Evolutionary conservation across 2,329 filamentous ascomycete genomes (phyloP), one percentile per base, ranked within the genome.

Genomic region (Pseudohalonectria lignicola): DNA sequence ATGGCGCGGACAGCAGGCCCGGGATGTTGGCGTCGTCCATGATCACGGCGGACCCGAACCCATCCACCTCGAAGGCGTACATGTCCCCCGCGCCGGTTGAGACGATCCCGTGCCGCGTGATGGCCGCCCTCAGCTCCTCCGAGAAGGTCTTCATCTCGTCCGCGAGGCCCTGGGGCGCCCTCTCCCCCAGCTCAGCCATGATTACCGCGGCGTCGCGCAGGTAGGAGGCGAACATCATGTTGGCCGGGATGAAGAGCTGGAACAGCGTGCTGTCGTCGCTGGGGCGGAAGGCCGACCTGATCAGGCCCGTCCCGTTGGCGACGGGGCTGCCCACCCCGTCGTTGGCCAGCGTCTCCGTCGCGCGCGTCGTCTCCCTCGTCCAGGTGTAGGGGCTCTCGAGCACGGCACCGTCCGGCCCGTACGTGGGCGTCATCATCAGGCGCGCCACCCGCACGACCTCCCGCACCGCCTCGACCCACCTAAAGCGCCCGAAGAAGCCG

Each of bases 211-310:
- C 56, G 1, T 66, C 61, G 10, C 61, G 60, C 3, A 87, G 67
- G 48, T 77, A 82, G 17, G 70, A 62, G 23, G 78, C 67, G 46
- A 86, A 79, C 80, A 86, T 84, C 80, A 86, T 86, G 56, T 95
- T 96, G 23, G 83, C 79, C 0, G 90, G 90, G 49, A 95, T 84
- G 49, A 93, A 79, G 57, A 87, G 90, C 53, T 90, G 86, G 43
- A 86, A 79, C 29, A 85, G 82, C 1, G 83, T 86, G 12, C 86
- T 77, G 56, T 95, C 90, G 55, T 96, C 90, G 41, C 83, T 90
- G 0, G 88, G 90, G 1, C 90, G 74, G 65, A 95, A 95, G 21
- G 87, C 86, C 47, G 83, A 88, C 39, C 90, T 76, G 31, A 95
- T 74, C 36, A 95, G 71, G 0, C 86, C 86, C 2, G 86, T 92